Conservation (phyloP, 108 stramenopile species). For the Aurantiochytrium sp. region DNA sequence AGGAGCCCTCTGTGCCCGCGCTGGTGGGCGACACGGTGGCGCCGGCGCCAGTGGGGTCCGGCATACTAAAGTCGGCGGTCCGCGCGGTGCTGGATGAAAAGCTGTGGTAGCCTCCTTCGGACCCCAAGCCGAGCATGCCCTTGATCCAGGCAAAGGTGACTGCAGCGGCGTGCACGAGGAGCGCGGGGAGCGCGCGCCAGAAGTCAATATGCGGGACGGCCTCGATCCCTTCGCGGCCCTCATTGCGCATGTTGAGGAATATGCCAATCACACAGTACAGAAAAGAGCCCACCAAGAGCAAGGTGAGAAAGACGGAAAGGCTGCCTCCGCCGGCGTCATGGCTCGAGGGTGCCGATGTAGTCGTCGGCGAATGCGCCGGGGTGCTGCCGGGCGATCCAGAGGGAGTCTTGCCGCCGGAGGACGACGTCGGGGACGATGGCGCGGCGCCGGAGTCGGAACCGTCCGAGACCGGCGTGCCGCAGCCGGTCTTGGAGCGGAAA, state of each 20-base stretch:
- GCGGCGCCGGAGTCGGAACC: neutral
- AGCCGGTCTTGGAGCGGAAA: neutral
- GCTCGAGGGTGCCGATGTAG: neutral
- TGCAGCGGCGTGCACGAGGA: neutral
- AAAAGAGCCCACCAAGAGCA: neutral
- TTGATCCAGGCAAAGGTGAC: neutral
- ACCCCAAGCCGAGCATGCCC: neutral
- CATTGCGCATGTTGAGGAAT: slow-evolving; percentile 2
- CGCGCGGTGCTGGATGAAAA: too few relatives aligned
- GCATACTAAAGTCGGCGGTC: too few relatives aligned
- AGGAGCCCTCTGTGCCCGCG: too few relatives aligned
- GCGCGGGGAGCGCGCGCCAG: neutral
- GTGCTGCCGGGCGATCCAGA: neutral
- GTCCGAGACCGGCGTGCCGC: neutral
- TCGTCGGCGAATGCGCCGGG: neutral
- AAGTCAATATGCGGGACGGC: slow-evolving; percentile 7
- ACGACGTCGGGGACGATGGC: neutral
- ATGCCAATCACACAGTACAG: slow-evolving; percentile 17
- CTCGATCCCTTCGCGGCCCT: neutral
- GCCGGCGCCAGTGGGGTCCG: too few relatives aligned
- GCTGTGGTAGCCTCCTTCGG: neutral
- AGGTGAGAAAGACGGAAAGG: neutral
- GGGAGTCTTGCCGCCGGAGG: too few relatives aligned
- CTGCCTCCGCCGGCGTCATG: neutral
- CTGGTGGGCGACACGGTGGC: too few relatives aligned